Base-by-base conservation (phyloP, 805 yeast genomes). In the Pichia exigua region DNA sequence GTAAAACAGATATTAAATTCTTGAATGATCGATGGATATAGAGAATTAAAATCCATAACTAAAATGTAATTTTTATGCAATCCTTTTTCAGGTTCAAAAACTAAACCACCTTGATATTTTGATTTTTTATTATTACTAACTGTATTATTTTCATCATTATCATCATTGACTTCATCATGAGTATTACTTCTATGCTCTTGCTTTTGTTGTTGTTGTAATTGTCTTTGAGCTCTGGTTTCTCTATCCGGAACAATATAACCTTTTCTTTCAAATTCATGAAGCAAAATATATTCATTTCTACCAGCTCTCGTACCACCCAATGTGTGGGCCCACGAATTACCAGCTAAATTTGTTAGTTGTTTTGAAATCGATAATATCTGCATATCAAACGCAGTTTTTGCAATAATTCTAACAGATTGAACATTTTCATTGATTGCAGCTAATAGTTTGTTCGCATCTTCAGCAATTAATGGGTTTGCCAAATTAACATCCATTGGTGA, bases 41-140 rank as follows among this genome's bases (percentile, higher is more conserved):
- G 77, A 46, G 97, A 89, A 71, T 94, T 94, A 83, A 94, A 94
- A 71, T 94, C 99, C 98, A 94, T 91, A 22, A 94, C 99, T 56
- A 94, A 70, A 3, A 90, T 79, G 64, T 85, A 87, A 58, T 88
- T 85, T 64, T 88, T 89, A 65, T 92, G 96, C 42, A 94, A 73
- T 2, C 99, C 99, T 64, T 85, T 89, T 62, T 87, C 97, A 1
- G 99, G 99, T 57, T 94, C 99, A 67, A 94, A 88, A 30, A 94
- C 99, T 57, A 89, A 76, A 65, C 99, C 69, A 58, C 69, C 69
- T 49, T 62, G 64, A 51, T 49, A 65, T 52, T 65, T 65, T 10
- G 66, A 59, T 50, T 63, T 63, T 47, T 62, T 64, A 40, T 73
- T 42, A n/a, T 43, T 77, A 8, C 78, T 77, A 7, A 82, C 73